Conservation (phyloP, 768 basidiomycete species). For the Xerocomellus intermedius region DNA sequence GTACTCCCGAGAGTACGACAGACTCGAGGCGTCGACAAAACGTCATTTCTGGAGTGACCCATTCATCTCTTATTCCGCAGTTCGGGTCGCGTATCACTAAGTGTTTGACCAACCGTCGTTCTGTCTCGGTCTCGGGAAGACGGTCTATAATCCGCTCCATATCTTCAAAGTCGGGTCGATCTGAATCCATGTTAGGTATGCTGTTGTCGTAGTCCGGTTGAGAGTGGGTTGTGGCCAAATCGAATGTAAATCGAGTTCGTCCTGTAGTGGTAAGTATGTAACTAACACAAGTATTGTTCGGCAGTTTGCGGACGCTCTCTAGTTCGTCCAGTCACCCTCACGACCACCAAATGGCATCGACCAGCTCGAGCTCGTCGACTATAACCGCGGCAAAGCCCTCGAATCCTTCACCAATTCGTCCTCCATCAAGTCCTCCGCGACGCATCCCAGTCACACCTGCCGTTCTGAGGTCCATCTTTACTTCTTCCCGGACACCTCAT, state of each 20-base stretch:
- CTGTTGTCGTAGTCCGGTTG: slow-evolving; percentile 3
- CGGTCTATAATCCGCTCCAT: slow-evolving; percentile 60
- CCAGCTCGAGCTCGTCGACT: slow-evolving; percentile 55
- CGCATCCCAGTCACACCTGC: slow-evolving; percentile 84
- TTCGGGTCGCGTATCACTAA: slow-evolving; percentile 48
- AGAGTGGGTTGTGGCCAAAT: neutral
- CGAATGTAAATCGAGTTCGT: neutral
- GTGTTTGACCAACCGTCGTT: slow-evolving; percentile 59
- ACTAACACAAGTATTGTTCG: neutral
- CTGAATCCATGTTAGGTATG: slow-evolving; percentile 19
- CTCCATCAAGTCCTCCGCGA: slow-evolving; percentile 46
- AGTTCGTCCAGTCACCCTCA: neutral
- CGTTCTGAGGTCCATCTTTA: slow-evolving; percentile 78
- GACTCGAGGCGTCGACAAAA: slow-evolving; percentile 66
- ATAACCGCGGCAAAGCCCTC: slow-evolving; percentile 37
- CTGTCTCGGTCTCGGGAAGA: slow-evolving; percentile 56
- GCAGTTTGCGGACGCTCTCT: slow-evolving; percentile 22
- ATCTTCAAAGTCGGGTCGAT: slow-evolving; percentile 38
- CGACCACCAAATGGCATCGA: slow-evolving; percentile 21
- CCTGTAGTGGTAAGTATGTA: neutral
- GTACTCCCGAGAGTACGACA: slow-evolving; percentile 65
- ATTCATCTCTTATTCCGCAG: slow-evolving; percentile 51
- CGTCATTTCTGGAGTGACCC: slow-evolving; percentile 55
- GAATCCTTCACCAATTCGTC: slow-evolving; percentile 34
- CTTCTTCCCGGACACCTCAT: slow-evolving; percentile 76